Base-by-base conservation (phyloP, 2,329 filamentous ascomycete genomes). In the Neospermospora avenae region DNA sequence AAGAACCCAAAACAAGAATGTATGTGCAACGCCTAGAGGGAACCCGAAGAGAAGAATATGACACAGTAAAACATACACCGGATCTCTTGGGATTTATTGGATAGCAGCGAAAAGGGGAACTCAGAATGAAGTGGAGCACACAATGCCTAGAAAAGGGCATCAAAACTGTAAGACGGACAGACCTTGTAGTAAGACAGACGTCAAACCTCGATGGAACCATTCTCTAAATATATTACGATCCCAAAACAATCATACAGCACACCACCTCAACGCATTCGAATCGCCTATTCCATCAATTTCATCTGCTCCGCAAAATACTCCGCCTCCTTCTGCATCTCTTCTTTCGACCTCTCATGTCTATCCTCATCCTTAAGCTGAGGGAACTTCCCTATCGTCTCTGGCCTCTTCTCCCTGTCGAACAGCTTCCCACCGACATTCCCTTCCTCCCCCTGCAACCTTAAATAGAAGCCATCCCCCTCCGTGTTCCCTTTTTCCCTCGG, bases 281-380 rank as follows among this genome's bases (percentile, higher is more conserved):
- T 6, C 7, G 14, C 16, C 51, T 34, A 56, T 5, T 61, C 61
- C 18, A 62, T 14, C 20, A 59, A 51, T 22, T 20, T 55, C 72
- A 74, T 74, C 57, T 68, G 62, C 46, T 67, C 59, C 31, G 63
- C 66, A 55, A 67, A 71, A 22, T 67, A 59, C 1, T 81, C 79
- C 10, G 92, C 92, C 79, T 97, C 93, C 10, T 79, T 80, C 63
- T 80, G 78, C 93, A 98, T 97, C 70, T 91, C 90, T 68, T 86
- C 86, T 73, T 83, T 81, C 22, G 76, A 82, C 73, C 92, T 83
- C 6, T 89, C 80, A 73, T 80, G 78, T 67, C 93, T 82, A 63
- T 83, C 81, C 57, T 84, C 82, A 66, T 92, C 87, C 75, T 93
- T 90, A 10, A 92, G 85, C 41, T 78, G 80, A 0, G 87, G 85